These are phyloP conservation scores for Pisolithus orientalis DNA, from an alignment of 768 basidiomycete genomes.

Conservation along the genomic window DNA sequence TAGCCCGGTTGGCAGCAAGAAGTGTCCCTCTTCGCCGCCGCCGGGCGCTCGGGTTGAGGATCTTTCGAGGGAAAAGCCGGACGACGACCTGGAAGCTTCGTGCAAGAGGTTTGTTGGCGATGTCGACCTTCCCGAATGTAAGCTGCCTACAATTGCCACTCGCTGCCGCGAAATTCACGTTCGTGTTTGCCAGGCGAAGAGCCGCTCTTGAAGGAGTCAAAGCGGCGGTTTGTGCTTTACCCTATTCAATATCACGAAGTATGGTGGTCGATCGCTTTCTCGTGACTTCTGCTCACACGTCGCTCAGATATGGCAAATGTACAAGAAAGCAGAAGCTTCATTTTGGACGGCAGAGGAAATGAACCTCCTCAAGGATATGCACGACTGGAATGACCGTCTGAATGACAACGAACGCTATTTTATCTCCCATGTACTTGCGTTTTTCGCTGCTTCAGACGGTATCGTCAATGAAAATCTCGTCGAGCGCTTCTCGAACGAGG, in stretches of 20 bases:
- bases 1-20: constrained; percentile 24
- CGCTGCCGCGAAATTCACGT: not conserved
- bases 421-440: constrained; percentile 88
- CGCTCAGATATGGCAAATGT: constrained; percentile 85
- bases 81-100: constrained; percentile 31
- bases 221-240: constrained; percentile 83
- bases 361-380: constrained; percentile 80
- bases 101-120: constrained; percentile 62
- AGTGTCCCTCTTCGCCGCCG: constrained; percentile 25
- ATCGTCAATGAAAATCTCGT: constrained; percentile 96
- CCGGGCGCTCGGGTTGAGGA: constrained; percentile 19
- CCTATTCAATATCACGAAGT: constrained; percentile 93
- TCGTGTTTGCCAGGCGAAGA: constrained; percentile 48
- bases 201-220: constrained; percentile 72
- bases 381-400: constrained; percentile 80
- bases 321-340: constrained; percentile 91
- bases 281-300: not conserved
- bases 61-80: constrained; percentile 10
- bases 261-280: constrained; percentile 11
- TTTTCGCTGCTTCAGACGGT: constrained; percentile 94
- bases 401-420: constrained; percentile 84
- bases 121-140: constrained; percentile 57
- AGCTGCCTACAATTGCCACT: constrained; percentile 1
- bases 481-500: constrained; percentile 89
- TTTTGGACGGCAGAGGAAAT: constrained; percentile 95